Evolutionary conservation across 2,329 filamentous ascomycete species (phyloP), one percentile per base, ranked within the genome.

Genomic region (Stagonosporopsis cucurbitacearum): DNA sequence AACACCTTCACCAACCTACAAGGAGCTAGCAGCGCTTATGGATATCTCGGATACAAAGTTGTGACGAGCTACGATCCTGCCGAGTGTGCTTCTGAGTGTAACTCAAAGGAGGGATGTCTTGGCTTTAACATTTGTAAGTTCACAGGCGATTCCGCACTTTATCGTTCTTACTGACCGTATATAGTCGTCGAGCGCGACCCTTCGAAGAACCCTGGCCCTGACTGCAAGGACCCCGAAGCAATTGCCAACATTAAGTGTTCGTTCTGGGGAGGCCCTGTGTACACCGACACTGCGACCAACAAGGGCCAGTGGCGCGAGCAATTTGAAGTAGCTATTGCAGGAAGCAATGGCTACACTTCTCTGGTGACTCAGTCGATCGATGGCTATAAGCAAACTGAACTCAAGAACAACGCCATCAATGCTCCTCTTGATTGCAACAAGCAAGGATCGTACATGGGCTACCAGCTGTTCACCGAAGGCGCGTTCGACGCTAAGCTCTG

Each of bases 161-260:
- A 2, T 6, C n/a, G 2, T 11, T 11, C 4, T 7, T 15, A 20
- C 11, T 47, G 7, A 47, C 15, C 17, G n/a, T 11, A 19, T 3
- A 4, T 9, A 47, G 44, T 30, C 35, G 33, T 48, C 11, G 50
- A 52, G 26, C 50, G 50, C 22, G 50, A 52, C 22, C 50, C 50
- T 23, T 40, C 35, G 20, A 41, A 33, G 25, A 39, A 44, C 25
- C 50, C 50, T 25, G 35, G 28, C 5, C 17, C 26, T 2, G 19
- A 22, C n/a, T 52, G 50, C 22, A 25, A 20, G 2, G 32, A 52
- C 12, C 50, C 50, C n/a, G 50, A 52, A 6, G 33, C 50, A 6
- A 19, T 52, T 19, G 36, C 50, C 9, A 52, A 52, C 26, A 44
- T 52, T 26, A 52, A 52, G 32, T 52, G 50, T n/a, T 52, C 50